These are phyloP conservation scores for Ramaria sp. DNA, from an alignment of 768 basidiomycete genomes.

Conservation along the genomic window DNA sequence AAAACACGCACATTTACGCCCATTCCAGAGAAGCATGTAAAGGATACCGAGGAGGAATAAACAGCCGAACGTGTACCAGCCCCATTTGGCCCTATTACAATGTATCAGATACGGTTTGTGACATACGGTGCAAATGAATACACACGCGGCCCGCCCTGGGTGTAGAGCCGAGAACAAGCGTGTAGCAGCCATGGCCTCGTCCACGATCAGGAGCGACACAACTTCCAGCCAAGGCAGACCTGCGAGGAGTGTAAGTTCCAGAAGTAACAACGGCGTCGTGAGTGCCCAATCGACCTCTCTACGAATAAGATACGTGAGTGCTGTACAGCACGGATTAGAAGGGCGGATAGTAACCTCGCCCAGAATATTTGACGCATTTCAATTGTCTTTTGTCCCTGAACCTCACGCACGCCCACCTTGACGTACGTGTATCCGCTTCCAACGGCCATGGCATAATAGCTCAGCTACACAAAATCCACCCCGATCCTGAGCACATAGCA, in stretches of 20 bases:
- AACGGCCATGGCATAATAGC: conserved; percentile 8
- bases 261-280: conserved; percentile 4
- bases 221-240: conserved; percentile 5
- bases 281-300: conserved; percentile 5
- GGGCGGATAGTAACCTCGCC: background rate
- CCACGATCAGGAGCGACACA: background rate
- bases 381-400: background rate
- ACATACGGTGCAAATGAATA: background rate
- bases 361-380: conserved; percentile 6
- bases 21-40: background rate
- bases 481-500: background rate
- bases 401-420: background rate
- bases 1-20: background rate
- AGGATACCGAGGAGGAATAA: conserved; percentile 3
- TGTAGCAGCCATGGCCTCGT: background rate
- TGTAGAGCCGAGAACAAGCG: conserved; percentile 1
- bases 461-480: background rate
- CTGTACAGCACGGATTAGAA: background rate
- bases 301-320: background rate
- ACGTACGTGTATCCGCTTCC: background rate
- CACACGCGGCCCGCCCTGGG: background rate
- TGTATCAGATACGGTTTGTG: background rate
- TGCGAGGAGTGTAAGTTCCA: conserved; percentile 3
- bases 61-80: conserved; percentile 4
- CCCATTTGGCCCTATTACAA: conserved; percentile 6